These are phyloP conservation scores for Aristolochia fimbriata DNA, from an alignment of 164 flowering plant species.

Conservation along the genomic window DNA sequence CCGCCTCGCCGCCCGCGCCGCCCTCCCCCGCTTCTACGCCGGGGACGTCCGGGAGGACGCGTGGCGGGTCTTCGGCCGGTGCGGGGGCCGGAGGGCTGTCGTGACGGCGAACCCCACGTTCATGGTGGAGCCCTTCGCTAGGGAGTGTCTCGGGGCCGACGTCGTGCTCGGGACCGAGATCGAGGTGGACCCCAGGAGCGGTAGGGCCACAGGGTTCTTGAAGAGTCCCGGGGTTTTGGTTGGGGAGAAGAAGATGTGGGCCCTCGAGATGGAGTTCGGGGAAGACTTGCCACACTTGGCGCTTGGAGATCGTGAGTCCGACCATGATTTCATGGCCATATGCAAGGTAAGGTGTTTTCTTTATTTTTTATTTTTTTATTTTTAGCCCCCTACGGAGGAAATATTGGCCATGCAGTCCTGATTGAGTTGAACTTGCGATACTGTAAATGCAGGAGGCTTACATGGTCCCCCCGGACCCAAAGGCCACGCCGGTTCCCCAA, in stretches of 20 bases:
- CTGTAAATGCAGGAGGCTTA: conserved; percentile 88
- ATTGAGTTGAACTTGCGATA: too few relatives aligned
- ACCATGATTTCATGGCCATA: conserved; percentile 59
- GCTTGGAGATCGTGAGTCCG: conserved; percentile 53
- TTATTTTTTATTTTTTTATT: not conserved
- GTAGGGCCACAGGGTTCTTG: conserved; percentile 58
- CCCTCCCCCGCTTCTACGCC: conserved; percentile 61
- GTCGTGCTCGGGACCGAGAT: conserved; percentile 67
- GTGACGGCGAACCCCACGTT: conserved; percentile 52
- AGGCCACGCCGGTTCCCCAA: conserved; percentile 43
- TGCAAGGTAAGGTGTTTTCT: conserved; percentile 51
- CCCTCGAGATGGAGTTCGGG: conserved; percentile 41
- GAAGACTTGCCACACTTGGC: conserved; percentile 49
- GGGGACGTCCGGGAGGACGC: conserved; percentile 69
- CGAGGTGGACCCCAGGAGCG: conserved; percentile 36
- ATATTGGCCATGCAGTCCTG: too few relatives aligned
- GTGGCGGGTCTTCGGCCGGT: conserved; percentile 49
- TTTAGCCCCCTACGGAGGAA: not conserved
- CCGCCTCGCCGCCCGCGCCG: conserved; percentile 49
- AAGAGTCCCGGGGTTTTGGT: conserved; percentile 60
- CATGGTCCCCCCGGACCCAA: conserved; percentile 50
- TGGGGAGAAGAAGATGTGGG: conserved; percentile 38
- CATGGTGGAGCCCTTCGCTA: conserved; percentile 68
- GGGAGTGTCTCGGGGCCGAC: conserved; percentile 45
- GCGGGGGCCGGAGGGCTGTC: conserved; percentile 33